phyloP scores from a whole-genome alignment of 805 yeast genomes.

The Starmerella sp. region DNA sequence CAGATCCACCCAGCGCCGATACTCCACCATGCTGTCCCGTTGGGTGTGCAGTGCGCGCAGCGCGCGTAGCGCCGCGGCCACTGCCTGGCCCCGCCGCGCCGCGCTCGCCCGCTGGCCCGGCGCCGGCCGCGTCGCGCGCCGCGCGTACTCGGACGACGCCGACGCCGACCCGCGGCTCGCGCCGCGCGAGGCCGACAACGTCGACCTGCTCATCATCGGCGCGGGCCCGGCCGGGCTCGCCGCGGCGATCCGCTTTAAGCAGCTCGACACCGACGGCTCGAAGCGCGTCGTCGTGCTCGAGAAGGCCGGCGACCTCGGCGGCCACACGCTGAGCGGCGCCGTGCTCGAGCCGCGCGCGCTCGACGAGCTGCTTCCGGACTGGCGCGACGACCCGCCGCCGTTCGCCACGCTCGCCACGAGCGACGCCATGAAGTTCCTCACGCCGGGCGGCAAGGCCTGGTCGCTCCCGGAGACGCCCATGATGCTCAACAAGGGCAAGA shows the following conservation, averaged over 20 bases:
- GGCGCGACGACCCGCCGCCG: constrained; percentile 39
- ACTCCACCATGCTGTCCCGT: not conserved
- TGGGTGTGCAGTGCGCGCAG: not conserved
- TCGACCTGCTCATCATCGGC: constrained; percentile 92
- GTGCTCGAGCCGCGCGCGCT: constrained; percentile 85
- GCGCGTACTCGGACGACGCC: not conserved
- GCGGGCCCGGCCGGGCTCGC: constrained; percentile 98
- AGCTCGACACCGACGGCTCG: constrained; percentile 58
- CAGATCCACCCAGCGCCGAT: not conserved
- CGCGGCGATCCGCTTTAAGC: constrained; percentile 82
- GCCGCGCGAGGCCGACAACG: constrained; percentile 72
- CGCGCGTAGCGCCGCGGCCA: not conserved
- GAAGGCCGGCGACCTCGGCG: constrained; percentile 86
- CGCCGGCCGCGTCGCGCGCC: not conserved
- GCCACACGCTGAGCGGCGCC: constrained; percentile 88
- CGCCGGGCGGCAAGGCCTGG: constrained; percentile 43
- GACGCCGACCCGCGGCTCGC: constrained; percentile 27
- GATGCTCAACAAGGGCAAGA: constrained; percentile 66
- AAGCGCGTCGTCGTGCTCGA: constrained; percentile 81
- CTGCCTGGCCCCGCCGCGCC: not conserved
- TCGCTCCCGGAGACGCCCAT: constrained; percentile 92
- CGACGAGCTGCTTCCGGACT: constrained; percentile 67
- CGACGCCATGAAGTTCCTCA: constrained; percentile 61
- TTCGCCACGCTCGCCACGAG: constrained; percentile 60
- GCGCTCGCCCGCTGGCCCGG: not conserved